Base-by-base conservation (phyloP, 2,329 filamentous ascomycete genomes). In the Claviceps monticola region DNA sequence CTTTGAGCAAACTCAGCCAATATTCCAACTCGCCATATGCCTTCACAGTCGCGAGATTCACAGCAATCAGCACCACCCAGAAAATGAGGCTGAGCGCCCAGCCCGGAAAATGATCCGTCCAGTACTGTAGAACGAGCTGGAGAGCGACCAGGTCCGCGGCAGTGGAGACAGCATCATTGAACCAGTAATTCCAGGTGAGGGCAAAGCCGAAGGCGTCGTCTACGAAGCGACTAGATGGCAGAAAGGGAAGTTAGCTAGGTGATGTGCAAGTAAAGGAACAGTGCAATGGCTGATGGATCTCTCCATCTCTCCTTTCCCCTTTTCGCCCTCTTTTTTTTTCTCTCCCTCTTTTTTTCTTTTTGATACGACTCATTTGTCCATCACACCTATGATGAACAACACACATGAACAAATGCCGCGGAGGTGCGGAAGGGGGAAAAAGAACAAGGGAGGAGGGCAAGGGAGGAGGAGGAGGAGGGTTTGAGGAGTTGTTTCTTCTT, bases 11-110 rank as follows among this genome's bases (percentile, higher is more conserved):
- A 55, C 73, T 74, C n/a, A 79, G 65, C 72, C 74, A 78, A 53
- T 79, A 79, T 56, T 79, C 75, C 14, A 78, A 66, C 66, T 68
- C 66, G 38, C 66, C 66, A 16, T 68, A 68, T 0, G 64, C 63
- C 17, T 57, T 55, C 19, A 68, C 66, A 1, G 62, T 64, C 36
- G 63, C 60, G n/a, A 68, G 56, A 47, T 68, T 68, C 49, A 61
- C 60, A 0, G 60, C 66, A 8, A 83, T 73, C 38, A 82, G 62
- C 2, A 80, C 62, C 5, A 74, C 68, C 68, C 79, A 75, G 56
- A 83, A 80, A 36, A 83, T 80, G 50, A 83, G 60, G 57, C 78
- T 80, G 45, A 83, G 67, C 0, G 74, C 81, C 73, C 79, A 83
- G 1, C 79, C 79, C 0, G 81, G 80, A 49, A 84, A 79, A 54